Percentiles rank a stretch among this genome's conserved stretches.
These are phyloP conservation scores for Syncephalastrum monosporum DNA, from an alignment of 371 early-diverging fungal genomes.

Conservation along the genomic window DNA sequence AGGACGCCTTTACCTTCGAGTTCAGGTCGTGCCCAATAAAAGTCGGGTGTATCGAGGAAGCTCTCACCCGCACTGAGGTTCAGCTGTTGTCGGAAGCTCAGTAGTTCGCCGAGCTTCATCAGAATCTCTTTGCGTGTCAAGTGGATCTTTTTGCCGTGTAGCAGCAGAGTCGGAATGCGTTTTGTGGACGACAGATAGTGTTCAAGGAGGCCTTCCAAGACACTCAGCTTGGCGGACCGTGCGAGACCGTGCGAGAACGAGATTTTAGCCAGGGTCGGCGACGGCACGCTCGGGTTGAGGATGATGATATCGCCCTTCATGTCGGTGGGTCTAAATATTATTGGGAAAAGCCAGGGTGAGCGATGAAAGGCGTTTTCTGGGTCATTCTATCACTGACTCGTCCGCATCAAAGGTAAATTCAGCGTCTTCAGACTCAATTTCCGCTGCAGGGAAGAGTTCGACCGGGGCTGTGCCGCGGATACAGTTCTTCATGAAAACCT, in stretches of 20 bases:
- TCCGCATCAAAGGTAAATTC: constrained; percentile 33
- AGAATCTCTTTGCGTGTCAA: constrained; percentile 8
- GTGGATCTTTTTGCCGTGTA: constrained; percentile 4
- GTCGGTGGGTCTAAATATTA: constrained; percentile 21
- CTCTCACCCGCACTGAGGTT: constrained; percentile 18
- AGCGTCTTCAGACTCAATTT: constrained; percentile 9
- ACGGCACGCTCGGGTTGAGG: constrained; percentile 24
- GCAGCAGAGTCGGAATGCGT: constrained; percentile 5
- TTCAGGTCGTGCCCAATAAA: constrained; percentile 30
- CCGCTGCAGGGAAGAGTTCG: background rate
- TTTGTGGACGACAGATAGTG: constrained; percentile 4
- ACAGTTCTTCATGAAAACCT: constrained; percentile 8
- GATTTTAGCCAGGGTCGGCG: constrained; percentile 23
- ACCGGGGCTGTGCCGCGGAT: constrained; percentile 1
- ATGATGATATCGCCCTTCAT: constrained; percentile 28
- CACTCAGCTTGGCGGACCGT: constrained; percentile 23
- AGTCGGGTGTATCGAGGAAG: constrained; percentile 23
- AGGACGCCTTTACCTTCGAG: constrained; percentile 20
- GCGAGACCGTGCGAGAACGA: constrained; percentile 37
- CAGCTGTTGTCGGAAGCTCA: constrained; percentile 12
- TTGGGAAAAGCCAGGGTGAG: background rate
- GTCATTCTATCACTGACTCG: constrained; percentile 23
- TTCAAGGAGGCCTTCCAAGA: constrained; percentile 16
- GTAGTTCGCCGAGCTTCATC: constrained; percentile 5
- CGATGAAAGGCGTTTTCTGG: background rate